These are phyloP conservation scores for Sechiopsis laciniata DNA, from an alignment of 306 rosid genomes.

Conservation along the genomic window DNA sequence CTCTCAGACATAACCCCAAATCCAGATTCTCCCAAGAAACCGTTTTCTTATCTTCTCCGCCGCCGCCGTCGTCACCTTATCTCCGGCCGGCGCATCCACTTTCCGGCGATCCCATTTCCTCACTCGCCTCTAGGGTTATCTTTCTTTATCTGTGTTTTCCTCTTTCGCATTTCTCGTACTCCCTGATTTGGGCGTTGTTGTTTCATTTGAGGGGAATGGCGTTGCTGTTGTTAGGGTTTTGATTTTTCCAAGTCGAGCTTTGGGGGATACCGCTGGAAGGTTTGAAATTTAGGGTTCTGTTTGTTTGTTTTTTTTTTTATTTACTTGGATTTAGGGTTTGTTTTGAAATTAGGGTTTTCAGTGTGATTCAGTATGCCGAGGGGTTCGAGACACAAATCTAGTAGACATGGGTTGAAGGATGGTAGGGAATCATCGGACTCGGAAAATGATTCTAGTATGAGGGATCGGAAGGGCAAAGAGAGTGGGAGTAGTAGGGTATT, in stretches of 20 bases:
- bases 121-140: neutral
- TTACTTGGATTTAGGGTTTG: neutral
- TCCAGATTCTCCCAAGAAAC: constrained; percentile 17
- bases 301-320: neutral
- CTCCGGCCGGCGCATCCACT: neutral
- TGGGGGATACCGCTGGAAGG: constrained; percentile 13
- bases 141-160: too few relatives aligned
- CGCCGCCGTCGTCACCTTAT: constrained; percentile 5
- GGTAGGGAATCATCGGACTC: constrained; percentile 79
- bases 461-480: constrained; percentile 81
- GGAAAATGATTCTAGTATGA: constrained; percentile 61
- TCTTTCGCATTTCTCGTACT: constrained; percentile 3
- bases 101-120: constrained; percentile 10
- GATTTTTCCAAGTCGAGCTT: neutral
- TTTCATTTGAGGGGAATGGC: constrained; percentile 8
- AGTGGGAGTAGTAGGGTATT: constrained; percentile 55
- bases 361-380: constrained; percentile 66
- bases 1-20: constrained; percentile 19
- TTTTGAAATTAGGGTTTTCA: constrained; percentile 34
- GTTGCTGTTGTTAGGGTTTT: constrained; percentile 17
- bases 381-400: constrained; percentile 91
- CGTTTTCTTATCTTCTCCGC: constrained; percentile 15
- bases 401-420: constrained; percentile 81
- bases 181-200: neutral
- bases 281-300: constrained; percentile 29